These are phyloP conservation scores for Penicillium sp. DNA, from an alignment of 2,329 filamentous ascomycete genomes.

Conservation along the genomic window DNA sequence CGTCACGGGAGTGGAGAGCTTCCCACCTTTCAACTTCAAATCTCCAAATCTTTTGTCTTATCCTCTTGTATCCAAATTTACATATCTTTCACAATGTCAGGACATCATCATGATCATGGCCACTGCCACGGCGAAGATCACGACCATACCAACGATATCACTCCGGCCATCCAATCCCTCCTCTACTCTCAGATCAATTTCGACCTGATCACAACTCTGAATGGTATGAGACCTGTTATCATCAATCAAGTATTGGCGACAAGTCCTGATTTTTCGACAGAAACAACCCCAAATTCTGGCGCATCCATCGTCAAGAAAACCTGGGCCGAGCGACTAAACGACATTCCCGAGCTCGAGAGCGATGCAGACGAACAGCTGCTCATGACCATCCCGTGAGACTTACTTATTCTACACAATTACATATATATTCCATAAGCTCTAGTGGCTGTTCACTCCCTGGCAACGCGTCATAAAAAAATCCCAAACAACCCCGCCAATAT, in stretches of 20 bases:
- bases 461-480: neutral
- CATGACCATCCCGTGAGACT: slow-evolving; percentile 77
- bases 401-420: neutral
- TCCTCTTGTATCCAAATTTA: neutral
- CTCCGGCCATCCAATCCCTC: slow-evolving; percentile 83
- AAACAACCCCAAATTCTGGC: slow-evolving; percentile 66
- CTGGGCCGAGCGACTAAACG: slow-evolving; percentile 74
- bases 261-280: slow-evolving; percentile 15
- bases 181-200: slow-evolving; percentile 93
- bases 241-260: neutral
- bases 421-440: neutral
- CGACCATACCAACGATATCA: slow-evolving; percentile 89
- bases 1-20: slow-evolving; percentile 23
- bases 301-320: slow-evolving; percentile 80
- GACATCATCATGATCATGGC: slow-evolving; percentile 38
- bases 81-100: slow-evolving; percentile 28
- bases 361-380: slow-evolving; percentile 92
- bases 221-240: slow-evolving; percentile 49
- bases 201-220: slow-evolving; percentile 76
- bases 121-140: slow-evolving; percentile 58
- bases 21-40: slow-evolving; percentile 4
- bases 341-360: slow-evolving; percentile 73
- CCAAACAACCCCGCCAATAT: slow-evolving; percentile 17
- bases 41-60: neutral
- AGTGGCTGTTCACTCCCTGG: neutral